Evolutionary conservation across 768 basidiomycete species (phyloP).

Genomic region (Crucibulum laeve): DNA sequence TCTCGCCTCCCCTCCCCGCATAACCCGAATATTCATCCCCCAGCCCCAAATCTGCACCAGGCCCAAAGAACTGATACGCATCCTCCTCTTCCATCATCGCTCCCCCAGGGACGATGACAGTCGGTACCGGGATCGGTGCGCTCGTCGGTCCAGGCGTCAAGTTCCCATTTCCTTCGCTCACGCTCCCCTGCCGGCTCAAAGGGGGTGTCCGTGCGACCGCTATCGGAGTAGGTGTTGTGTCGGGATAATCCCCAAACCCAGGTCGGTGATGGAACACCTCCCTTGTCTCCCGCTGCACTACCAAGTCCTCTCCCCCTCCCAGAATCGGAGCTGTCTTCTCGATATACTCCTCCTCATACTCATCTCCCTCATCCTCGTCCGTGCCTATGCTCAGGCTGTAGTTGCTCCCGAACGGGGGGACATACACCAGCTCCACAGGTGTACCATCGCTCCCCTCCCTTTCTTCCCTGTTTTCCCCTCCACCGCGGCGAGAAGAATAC

Average conservation of each 20-base stretch:
- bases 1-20: slow-evolving; percentile 15
- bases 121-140: not conserved
- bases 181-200: too few species aligned
- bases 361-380: slow-evolving; percentile 15
- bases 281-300: slow-evolving; percentile 11
- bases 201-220: too few species aligned
- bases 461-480: too few species aligned
- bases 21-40: slow-evolving; percentile 40
- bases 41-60: slow-evolving; percentile 36
- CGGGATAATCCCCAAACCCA: slow-evolving; percentile 3
- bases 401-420: slow-evolving; percentile 44
- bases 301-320: slow-evolving; percentile 13
- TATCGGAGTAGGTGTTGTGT: not conserved
- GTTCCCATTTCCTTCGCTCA: too few species aligned
- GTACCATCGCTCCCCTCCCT: slow-evolving; percentile 32
- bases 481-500: too few species aligned
- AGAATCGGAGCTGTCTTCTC: slow-evolving; percentile 7
- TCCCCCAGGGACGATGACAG: not conserved
- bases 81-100: slow-evolving; percentile 20
- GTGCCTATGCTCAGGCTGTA: slow-evolving; percentile 15
- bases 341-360: slow-evolving; percentile 12
- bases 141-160: not conserved
- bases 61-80: slow-evolving; percentile 58
- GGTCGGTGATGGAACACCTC: slow-evolving; percentile 11
- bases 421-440: slow-evolving; percentile 70